Evolutionary conservation across 2,329 filamentous ascomycete species (phyloP).

Genomic region (Blastomyces percursus): DNA sequence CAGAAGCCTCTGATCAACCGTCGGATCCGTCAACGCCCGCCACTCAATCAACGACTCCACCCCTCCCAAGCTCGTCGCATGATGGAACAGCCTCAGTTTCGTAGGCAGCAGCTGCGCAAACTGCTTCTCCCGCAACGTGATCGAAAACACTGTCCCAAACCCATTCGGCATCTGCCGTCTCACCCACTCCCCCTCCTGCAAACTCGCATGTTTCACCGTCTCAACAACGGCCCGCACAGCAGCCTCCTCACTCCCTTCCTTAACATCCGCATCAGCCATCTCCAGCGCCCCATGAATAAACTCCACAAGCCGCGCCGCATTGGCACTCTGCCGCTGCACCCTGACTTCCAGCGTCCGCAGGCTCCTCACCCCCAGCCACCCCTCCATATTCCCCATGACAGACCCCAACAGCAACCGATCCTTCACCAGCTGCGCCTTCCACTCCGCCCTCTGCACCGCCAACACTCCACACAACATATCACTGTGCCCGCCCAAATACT

Average conservation of each 20-base stretch:
- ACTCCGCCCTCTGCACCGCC: slow-evolving; percentile 48
- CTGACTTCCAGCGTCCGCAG: slow-evolving; percentile 76
- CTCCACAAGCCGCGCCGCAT: slow-evolving; percentile 55
- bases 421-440: slow-evolving; percentile 48
- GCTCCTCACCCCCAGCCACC: slow-evolving; percentile 82
- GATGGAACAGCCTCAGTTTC: slow-evolving; percentile 73
- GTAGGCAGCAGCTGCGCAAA: slow-evolving; percentile 62
- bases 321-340: slow-evolving; percentile 64
- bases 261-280: slow-evolving; percentile 25
- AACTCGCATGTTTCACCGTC: slow-evolving; percentile 62
- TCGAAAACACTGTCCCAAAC: slow-evolving; percentile 76
- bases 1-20: slow-evolving; percentile 60
- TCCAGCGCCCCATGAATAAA: slow-evolving; percentile 54
- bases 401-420: slow-evolving; percentile 70
- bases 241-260: slow-evolving; percentile 32
- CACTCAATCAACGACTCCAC: slow-evolving; percentile 96
- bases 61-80: slow-evolving; percentile 86
- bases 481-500: slow-evolving; percentile 92
- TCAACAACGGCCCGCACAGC: slow-evolving; percentile 46
- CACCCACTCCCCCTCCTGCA: slow-evolving; percentile 68
- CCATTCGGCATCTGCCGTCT: slow-evolving; percentile 81
- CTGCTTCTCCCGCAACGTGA: slow-evolving; percentile 51
- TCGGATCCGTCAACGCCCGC: slow-evolving; percentile 74
- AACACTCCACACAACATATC: slow-evolving; percentile 87
- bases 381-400: slow-evolving; percentile 81